Percentiles rank a stretch among this genome's conserved stretches.
Conservation (phyloP, 345 rosid genomes). For the Dovyalis caffra region DNA sequence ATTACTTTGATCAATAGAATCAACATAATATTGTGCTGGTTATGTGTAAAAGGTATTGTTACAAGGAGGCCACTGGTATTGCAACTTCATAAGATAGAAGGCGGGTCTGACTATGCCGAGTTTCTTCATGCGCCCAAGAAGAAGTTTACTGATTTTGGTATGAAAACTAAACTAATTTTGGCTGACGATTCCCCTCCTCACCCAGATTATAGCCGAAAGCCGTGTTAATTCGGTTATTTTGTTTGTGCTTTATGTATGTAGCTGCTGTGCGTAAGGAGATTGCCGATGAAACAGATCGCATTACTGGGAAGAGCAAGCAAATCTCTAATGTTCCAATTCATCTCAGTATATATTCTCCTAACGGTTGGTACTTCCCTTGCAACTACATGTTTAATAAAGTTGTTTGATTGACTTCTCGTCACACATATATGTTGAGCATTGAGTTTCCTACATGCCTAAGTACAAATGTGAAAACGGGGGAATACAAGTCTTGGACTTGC, state of each 20-base stretch:
- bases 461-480: too few species aligned
- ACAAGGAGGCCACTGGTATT: conserved; percentile 95
- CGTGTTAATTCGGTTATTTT: too few species aligned
- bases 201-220: neutral
- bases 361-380: conserved; percentile 51
- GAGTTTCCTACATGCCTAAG: too few species aligned
- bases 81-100: conserved; percentile 90
- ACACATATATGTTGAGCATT: too few species aligned
- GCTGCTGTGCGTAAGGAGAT: conserved; percentile 77
- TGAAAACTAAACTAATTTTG: neutral
- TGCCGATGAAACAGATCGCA: conserved; percentile 70
- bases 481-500: too few species aligned
- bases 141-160: conserved; percentile 84
- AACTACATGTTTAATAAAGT: conserved; percentile 12
- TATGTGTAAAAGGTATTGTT: conserved; percentile 64
- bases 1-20: neutral
- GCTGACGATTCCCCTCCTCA: neutral
- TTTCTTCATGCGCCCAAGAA: conserved; percentile 94
- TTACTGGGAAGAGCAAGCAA: conserved; percentile 67
- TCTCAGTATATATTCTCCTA: conserved; percentile 73
- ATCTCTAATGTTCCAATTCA: conserved; percentile 77
- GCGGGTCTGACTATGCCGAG: conserved; percentile 83
- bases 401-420: neutral
- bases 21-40: neutral
- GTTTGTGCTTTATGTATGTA: conserved; percentile 20